Evolutionary conservation across 352 stramenopile genomes (phyloP), one percentile per base, ranked within the genome.

Genomic region (Pythium periplocum): DNA sequence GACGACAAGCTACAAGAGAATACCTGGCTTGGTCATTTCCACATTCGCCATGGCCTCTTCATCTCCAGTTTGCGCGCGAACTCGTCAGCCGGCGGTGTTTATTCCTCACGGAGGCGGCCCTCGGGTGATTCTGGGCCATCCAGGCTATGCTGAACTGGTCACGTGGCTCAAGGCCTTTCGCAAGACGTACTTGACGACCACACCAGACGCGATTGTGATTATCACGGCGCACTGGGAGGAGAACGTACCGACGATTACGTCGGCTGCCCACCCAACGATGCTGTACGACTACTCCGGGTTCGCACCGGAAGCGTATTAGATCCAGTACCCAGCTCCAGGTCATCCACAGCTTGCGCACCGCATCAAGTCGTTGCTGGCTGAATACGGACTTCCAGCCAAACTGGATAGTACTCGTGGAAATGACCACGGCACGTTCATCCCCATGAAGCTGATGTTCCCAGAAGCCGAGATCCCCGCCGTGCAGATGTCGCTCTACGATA

Each of bases 261-360:
- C 73, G 34, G 49, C 71, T 6, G 65, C 77, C 11, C 55, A 67
- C 0, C 79, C 79, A 5, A 48, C 64, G 10, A 73, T 97, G 53
- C 65, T 96, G 33, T 97, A 75, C 68, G 92, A 98, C 71, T 98
- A 97, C 69, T 85, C 82, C 52, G 83, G 83, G 8, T 98, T 98
- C 62, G 85, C 87, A 2, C 40, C 48, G 3, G 68, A 96, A 49
- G 73, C 82, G 3, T 98, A 98, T 65, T 46, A 96, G 11, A 72
- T 91, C 56, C 63, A 79, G 35, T 97, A 97, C 55, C 66, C 73
- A 2, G 84, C 78, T 10, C 79, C 78, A 26, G 88, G 87, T 4
- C 60, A 85, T 52, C 85, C 85, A 0, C 59, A 55, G 6, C 69
- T 97, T 6, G 87, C 87, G 3, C 31, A 72, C 31, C 59, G 69